Percentiles rank a stretch among this genome's conserved stretches.
Evolutionary conservation across 1,139 yeast genomes (phyloP).

Genomic region (Geotrichum phurueaensis): DNA sequence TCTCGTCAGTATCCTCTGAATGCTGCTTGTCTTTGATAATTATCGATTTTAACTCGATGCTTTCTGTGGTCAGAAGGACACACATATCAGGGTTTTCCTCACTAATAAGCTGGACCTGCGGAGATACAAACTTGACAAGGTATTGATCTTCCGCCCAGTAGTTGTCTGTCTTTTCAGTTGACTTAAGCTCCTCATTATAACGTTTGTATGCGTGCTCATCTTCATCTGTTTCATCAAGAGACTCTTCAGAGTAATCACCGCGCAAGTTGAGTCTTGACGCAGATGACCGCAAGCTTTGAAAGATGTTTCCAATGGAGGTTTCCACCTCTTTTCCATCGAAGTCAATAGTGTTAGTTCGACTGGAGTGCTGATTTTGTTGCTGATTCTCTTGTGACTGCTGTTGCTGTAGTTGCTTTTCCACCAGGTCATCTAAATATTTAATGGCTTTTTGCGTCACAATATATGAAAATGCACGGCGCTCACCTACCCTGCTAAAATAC

Average conservation of each 20-base stretch:
- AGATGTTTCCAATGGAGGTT: constrained; percentile 11
- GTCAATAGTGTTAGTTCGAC: background rate
- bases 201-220: constrained; percentile 1
- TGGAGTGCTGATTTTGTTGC: background rate
- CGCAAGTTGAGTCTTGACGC: constrained; percentile 4
- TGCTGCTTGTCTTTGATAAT: constrained; percentile 46
- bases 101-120: constrained; percentile 77
- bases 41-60: constrained; percentile 60
- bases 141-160: constrained; percentile 55
- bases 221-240: background rate
- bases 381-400: background rate
- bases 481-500: constrained; percentile 55
- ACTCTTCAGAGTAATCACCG: background rate
- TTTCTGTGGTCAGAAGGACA: constrained; percentile 62
- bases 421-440: constrained; percentile 52
- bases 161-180: constrained; percentile 20
- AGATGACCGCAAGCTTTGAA: constrained; percentile 16
- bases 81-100: constrained; percentile 58
- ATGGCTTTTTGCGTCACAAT: constrained; percentile 68
- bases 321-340: constrained; percentile 1
- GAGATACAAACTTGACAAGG: constrained; percentile 66
- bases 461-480: constrained; percentile 52
- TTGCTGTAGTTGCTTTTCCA: constrained; percentile 24
- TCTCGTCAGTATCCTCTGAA: constrained; percentile 43
- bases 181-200: background rate